Conservation (phyloP, 495 filamentous ascomycete species). For the Tuber microsphaerosporum region DNA sequence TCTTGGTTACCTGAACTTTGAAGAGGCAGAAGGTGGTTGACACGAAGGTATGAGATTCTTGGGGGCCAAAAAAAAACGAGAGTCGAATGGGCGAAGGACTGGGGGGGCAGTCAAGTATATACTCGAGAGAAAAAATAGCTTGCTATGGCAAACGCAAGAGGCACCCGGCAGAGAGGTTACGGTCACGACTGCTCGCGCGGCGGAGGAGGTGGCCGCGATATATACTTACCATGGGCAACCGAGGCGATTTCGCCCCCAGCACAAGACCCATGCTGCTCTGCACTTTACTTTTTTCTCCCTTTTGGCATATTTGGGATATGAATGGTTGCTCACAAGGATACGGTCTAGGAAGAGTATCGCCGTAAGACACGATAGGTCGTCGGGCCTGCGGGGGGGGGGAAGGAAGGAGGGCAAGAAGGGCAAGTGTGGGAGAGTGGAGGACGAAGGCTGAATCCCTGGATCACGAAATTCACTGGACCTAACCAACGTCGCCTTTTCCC, state of each 20-base stretch:
- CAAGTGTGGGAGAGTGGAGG: background rate
- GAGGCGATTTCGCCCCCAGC: conserved; percentile 18
- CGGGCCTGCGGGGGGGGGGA: conserved; percentile 17
- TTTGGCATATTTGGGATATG: conserved; percentile 28
- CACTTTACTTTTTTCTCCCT: conserved; percentile 23
- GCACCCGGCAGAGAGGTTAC: conserved; percentile 19
- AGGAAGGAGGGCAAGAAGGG: background rate
- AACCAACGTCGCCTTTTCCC: background rate
- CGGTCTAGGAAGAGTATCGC: conserved; percentile 23
- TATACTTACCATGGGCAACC: conserved; percentile 21
- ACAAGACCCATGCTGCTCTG: conserved; percentile 20
- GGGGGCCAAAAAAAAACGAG: conserved; percentile 3
- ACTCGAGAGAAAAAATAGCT: conserved; percentile 26
- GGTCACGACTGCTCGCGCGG: conserved; percentile 18
- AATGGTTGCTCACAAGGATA: conserved; percentile 30
- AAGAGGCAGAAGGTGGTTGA: conserved; percentile 1
- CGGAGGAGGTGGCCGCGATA: conserved; percentile 32
- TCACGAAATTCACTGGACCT: background rate
- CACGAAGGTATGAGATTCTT: conserved; percentile 7
- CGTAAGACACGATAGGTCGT: conserved; percentile 26
- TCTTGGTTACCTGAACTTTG: background rate
- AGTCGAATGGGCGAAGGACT: background rate
- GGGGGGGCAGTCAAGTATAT: conserved; percentile 15
- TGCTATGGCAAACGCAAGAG: conserved; percentile 24
- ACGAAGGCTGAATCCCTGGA: background rate